Base-by-base conservation (phyloP, 768 basidiomycete species). In the Rhodotorula taiwanensis region DNA sequence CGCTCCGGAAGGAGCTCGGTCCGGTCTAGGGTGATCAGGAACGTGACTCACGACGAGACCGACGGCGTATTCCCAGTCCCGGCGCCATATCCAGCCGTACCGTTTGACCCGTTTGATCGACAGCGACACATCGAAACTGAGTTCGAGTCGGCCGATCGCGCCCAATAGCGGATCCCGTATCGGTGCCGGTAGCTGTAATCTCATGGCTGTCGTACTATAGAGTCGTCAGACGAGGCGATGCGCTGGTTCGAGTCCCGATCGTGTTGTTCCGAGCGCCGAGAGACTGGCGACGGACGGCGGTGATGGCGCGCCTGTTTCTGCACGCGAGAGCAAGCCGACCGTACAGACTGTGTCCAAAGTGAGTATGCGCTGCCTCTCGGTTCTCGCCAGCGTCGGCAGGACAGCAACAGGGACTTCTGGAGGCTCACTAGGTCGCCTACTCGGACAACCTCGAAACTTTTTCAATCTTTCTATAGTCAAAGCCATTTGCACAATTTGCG, bases 121-220 rank as follows among this genome's bases (percentile, higher is more conserved):
- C 15, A 73, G 41, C 16, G 49, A 41, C 27, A 68, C 67, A 42
- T 72, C 71, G 41, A 72, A 65, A 30, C 60, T 66, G 51, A 72
- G 30, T 52, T 73, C 72, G 33, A 73, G 58, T 18, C 72, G 47
- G 11, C 44, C 53, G 39, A 73, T 36, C n/a, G 69, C 61, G 31
- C 45, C 39, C 31, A 69, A 50, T n/a, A 70, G 50, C 3, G 48
- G 54, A 21, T 65, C 58, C 28, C 64, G 48, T 16, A 65, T 54
- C 25, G 13, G 14, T 2, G 36, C 18, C 23, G 64, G 64, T n/a
- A 65, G 58, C 36, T 65, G 60, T 6, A 65, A 28, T 47, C 64
- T 41, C 58, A 65, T 65, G 11, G 9, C 14, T 10, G n/a, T 25
- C 36, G 34, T 25, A 2, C 36, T 18, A 10, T 21, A 1, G 44